A percentile compares a stretch with the other conserved stretches of the same genome.
Conservation (phyloP, 1,284 basidiomycete genomes). For the Rhodotorula glutinis region DNA sequence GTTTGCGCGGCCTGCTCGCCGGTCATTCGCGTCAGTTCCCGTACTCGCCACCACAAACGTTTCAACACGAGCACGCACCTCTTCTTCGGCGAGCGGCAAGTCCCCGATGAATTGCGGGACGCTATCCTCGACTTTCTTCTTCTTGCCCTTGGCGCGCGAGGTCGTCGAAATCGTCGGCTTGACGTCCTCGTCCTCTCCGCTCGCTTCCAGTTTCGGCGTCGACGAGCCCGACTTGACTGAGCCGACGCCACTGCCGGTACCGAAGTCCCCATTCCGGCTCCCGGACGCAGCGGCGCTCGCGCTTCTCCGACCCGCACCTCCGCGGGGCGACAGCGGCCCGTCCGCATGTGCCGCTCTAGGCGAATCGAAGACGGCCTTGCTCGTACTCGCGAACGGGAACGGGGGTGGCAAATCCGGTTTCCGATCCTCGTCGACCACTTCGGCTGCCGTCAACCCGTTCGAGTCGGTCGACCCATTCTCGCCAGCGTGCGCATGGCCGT, state of each 20-base stretch:
- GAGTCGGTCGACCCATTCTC: background rate
- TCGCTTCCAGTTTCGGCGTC: background rate
- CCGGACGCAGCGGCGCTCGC: background rate
- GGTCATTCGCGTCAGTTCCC: background rate
- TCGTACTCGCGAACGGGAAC: slow-evolving; percentile 12
- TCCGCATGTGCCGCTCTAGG: background rate
- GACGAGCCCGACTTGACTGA: background rate
- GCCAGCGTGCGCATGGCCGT: background rate
- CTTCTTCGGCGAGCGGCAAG: slow-evolving; percentile 69
- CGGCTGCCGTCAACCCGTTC: background rate
- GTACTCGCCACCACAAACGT: too few relatives aligned
- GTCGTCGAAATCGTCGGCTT: background rate
- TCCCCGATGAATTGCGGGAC: slow-evolving; percentile 62
- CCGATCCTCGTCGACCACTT: slow-evolving; percentile 2
- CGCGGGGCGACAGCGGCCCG: background rate
- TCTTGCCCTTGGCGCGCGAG: slow-evolving; percentile 10
- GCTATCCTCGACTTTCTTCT: slow-evolving; percentile 18
- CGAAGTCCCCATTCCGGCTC: background rate
- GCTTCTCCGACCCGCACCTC: background rate
- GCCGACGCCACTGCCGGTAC: background rate
- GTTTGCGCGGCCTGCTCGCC: slow-evolving; percentile 65
- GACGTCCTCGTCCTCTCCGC: slow-evolving; percentile 1
- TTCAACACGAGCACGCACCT: slow-evolving; percentile 3
- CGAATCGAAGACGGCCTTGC: background rate
- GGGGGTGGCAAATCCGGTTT: slow-evolving; percentile 18